phyloP scores from a whole-genome alignment of 345 rosid species.

The Mangifera indica region DNA sequence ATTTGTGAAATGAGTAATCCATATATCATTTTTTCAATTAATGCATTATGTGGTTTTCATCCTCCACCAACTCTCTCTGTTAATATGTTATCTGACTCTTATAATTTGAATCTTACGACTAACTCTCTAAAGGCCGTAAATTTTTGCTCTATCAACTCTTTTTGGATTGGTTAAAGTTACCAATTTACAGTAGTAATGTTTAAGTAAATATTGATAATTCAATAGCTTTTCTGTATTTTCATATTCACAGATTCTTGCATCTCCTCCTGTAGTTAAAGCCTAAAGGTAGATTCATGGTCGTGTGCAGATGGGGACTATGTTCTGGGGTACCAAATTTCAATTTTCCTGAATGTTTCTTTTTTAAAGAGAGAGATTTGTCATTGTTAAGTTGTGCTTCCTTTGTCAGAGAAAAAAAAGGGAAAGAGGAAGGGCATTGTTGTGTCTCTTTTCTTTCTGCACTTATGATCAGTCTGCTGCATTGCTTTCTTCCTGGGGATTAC shows the following conservation, averaged over 20 bases:
- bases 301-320: conserved; percentile 10
- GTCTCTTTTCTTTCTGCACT: neutral
- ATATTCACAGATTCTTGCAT: neutral
- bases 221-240: too few relatives aligned
- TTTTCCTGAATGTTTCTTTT: neutral
- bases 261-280: neutral
- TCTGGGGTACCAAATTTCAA: neutral
- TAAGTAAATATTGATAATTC: too few relatives aligned
- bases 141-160: neutral
- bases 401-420: conserved; percentile 10
- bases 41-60: conserved; percentile 22
- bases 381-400: neutral
- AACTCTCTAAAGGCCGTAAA: neutral
- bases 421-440: conserved; percentile 4
- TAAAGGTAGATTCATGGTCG: neutral
- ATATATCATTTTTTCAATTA: conserved; percentile 18
- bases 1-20: conserved; percentile 32
- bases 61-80: neutral
- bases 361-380: neutral
- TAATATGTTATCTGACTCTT: neutral
- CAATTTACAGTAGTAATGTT: too few relatives aligned
- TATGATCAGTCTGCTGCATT: conserved; percentile 15
- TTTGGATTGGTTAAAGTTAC: too few relatives aligned
- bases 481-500: conserved; percentile 44
- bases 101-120: neutral